These are phyloP conservation scores for Protea cynaroides DNA, from an alignment of 164 flowering plant genomes.

Conservation along the genomic window DNA sequence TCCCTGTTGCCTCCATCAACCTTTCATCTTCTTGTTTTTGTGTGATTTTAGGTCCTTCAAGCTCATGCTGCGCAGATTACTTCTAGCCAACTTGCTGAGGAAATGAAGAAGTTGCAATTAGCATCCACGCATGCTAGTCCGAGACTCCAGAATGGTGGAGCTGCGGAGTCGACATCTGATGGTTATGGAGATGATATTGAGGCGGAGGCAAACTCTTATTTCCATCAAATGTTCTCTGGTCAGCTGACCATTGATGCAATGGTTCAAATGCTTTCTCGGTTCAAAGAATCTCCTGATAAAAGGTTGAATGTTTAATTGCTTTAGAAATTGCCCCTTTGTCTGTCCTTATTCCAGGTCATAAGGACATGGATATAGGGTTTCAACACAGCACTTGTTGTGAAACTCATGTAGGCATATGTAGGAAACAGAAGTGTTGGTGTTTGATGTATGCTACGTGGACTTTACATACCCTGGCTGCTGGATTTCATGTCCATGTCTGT, in stretches of 20 bases:
- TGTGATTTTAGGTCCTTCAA: conserved; percentile 58
- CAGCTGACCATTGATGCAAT: conserved; percentile 63
- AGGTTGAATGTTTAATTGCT: conserved; percentile 43
- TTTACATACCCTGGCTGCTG: no score
- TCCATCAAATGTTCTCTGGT: conserved; percentile 81
- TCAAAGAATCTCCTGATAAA: conserved; percentile 70
- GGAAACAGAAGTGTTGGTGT: no score
- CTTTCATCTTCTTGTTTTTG: background rate
- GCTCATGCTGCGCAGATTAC: conserved; percentile 40
- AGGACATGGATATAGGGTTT: no score
- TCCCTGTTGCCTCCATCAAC: background rate
- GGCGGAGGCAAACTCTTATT: conserved; percentile 75
- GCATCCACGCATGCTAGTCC: conserved; percentile 35
- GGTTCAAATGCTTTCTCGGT: conserved; percentile 86
- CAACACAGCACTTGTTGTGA: no score
- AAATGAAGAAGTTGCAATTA: conserved; percentile 53
- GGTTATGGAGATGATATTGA: conserved; percentile 74
- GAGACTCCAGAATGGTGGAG: conserved; percentile 46
- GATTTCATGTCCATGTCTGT: no score
- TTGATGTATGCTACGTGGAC: no score
- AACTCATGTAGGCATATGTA: no score
- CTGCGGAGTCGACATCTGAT: conserved; percentile 51
- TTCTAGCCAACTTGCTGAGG: conserved; percentile 56
- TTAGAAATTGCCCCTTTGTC: background rate
- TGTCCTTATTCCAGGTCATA: background rate